These are phyloP conservation scores for Waltergamsia citrina DNA, from an alignment of 2,329 filamentous ascomycete species.

Conservation along the genomic window DNA sequence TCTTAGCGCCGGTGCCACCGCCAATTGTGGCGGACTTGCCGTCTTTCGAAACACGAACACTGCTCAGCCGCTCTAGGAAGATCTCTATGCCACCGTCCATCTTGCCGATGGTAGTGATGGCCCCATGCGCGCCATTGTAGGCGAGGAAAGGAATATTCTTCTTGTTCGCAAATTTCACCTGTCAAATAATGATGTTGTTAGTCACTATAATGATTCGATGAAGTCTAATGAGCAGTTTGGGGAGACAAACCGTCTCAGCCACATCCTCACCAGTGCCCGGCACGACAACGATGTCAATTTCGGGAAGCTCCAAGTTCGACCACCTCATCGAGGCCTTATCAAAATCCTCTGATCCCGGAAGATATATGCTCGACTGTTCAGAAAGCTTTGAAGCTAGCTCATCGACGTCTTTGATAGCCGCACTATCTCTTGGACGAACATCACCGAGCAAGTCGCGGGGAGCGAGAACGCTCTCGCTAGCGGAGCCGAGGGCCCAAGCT, in stretches of 20 bases:
- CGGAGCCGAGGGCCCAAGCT: slow-evolving; percentile 13
- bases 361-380: slow-evolving; percentile 26
- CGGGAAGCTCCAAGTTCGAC: slow-evolving; percentile 32
- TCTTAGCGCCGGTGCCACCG: slow-evolving; percentile 29
- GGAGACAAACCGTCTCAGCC: slow-evolving; percentile 27
- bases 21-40: slow-evolving; percentile 27
- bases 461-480: slow-evolving; percentile 7
- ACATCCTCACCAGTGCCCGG: slow-evolving; percentile 39
- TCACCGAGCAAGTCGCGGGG: slow-evolving; percentile 5
- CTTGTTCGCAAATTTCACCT: slow-evolving; percentile 33
- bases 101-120: slow-evolving; percentile 34
- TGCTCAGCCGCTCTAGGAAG: slow-evolving; percentile 31
- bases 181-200: background rate
- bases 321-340: slow-evolving; percentile 27
- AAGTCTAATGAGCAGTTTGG: no score
- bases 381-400: slow-evolving; percentile 28
- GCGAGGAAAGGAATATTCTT: slow-evolving; percentile 39
- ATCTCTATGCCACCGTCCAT: slow-evolving; percentile 43
- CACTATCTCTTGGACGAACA: slow-evolving; percentile 10
- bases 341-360: slow-evolving; percentile 29
- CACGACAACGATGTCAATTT: slow-evolving; percentile 33
- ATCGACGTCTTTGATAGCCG: slow-evolving; percentile 13
- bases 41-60: slow-evolving; percentile 25
- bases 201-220: background rate
- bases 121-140: slow-evolving; percentile 41